A percentile compares a stretch with the other conserved stretches of the same genome.
These are phyloP conservation scores for Candida multigemmis DNA, from an alignment of 805 yeast genomes.

Conservation along the genomic window DNA sequence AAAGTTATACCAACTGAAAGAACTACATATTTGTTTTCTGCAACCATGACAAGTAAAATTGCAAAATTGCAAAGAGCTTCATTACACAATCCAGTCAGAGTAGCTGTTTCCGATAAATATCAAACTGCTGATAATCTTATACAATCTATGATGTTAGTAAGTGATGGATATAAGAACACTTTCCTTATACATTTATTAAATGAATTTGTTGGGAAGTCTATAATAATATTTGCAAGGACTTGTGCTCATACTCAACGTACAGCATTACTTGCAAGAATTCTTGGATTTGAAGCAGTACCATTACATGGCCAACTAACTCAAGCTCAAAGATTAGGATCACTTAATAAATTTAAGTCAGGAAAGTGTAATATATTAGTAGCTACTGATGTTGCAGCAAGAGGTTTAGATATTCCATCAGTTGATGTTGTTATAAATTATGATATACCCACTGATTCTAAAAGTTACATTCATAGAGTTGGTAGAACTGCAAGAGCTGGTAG, in stretches of 20 bases:
- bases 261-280: conserved; percentile 65
- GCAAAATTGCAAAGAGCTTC: conserved; percentile 94
- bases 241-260: conserved; percentile 93
- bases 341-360: conserved; percentile 72
- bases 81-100: conserved; percentile 76
- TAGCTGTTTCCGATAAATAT: conserved; percentile 81
- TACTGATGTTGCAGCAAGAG: conserved; percentile 86
- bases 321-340: conserved; percentile 73
- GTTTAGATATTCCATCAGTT: conserved; percentile 75
- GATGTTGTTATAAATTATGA: conserved; percentile 73
- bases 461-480: conserved; percentile 84
- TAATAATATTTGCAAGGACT: conserved; percentile 86
- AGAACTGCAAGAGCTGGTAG: conserved; percentile 94
- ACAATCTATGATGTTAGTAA: conserved; percentile 83
- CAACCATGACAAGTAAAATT: conserved; percentile 95
- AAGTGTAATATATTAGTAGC: conserved; percentile 63
- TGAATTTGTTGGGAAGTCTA: conserved; percentile 76
- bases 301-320: conserved; percentile 89
- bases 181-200: conserved; percentile 73
- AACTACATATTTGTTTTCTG: conserved; percentile 82
- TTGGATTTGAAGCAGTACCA: conserved; percentile 87
- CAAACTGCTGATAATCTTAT: conserved; percentile 91
- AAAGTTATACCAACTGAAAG: conserved; percentile 77
- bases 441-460: conserved; percentile 77
- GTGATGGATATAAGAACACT: conserved; percentile 89